Base-by-base conservation (phyloP, 208 protist genomes). In the Crithidia bombi region DNA sequence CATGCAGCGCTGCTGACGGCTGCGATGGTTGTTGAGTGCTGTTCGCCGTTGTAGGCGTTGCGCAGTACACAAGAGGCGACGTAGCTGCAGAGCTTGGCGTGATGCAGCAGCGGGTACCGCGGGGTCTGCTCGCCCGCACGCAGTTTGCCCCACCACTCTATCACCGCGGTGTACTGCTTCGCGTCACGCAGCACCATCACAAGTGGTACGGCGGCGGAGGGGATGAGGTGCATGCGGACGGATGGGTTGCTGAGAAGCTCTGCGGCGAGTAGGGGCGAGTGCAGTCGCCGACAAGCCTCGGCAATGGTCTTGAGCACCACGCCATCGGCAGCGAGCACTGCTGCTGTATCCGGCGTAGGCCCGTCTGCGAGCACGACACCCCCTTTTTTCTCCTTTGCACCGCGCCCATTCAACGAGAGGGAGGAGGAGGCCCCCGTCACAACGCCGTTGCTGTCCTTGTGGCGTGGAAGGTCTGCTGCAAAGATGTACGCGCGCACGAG, bases 21-120 rank as follows among this genome's bases (percentile, higher is more conserved):
- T 55, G 25, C 1, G 21, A 2, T 43, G 30, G 26, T 36, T 19
- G 25, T 33, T 43, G 0, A n/a, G n/a, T n/a, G n/a, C n/a, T n/a
- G n/a, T n/a, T n/a, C 26, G 1, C n/a, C 54, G 26, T 49, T 33
- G 43, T 15, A 21, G 43, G 44, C 38, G 23, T 49, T 5, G 6
- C 50, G 52, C 50, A 83, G 65, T 43, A 83, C 63, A 57, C 81
- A 90, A 38, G 73, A 73, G 46, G 81, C 85, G 46, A 90, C 79
- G 56, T 87, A 83, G 70, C 82, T 90, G 68, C 85, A 79, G 10
- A 90, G 74, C 50, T 83, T 85, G 10, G 86, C 63, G 71, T 90
- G 75, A 12, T 26, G 33, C 32, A 75, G 69, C 32, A 90, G 70
- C 12, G 66, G 56, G 25, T 69, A 79, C 14, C 28, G 61, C 39